Conservation (phyloP, 2,329 filamentous ascomycete species). For the Talaromyces sp. region DNA sequence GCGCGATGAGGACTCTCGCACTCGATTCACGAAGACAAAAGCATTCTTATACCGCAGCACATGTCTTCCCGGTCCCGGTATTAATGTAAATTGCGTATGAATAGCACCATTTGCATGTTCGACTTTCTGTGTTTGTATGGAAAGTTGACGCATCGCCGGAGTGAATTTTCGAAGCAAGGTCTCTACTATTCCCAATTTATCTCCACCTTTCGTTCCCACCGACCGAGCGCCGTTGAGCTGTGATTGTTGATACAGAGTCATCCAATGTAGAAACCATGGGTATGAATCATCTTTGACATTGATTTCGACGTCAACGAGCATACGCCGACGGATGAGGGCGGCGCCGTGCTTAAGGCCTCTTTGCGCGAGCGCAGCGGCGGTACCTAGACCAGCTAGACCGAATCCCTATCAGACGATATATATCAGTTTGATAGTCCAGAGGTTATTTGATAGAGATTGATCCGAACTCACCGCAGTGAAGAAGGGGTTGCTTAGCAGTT, state of each 20-base stretch:
- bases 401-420: constrained; percentile 57
- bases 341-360: constrained; percentile 69
- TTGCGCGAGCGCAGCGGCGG: constrained; percentile 74
- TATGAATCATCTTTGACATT: constrained; percentile 91
- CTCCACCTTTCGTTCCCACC: constrained; percentile 24
- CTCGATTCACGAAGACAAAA: constrained; percentile 80
- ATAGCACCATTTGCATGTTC: constrained; percentile 64
- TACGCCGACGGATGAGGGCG: constrained; percentile 72
- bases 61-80: constrained; percentile 87
- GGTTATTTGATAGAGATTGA: not conserved
- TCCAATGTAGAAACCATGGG: constrained; percentile 90
- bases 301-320: constrained; percentile 95
- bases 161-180: constrained; percentile 56
- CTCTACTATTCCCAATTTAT: constrained; percentile 46
- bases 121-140: constrained; percentile 62
- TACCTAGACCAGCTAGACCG: constrained; percentile 84
- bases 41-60: constrained; percentile 82
- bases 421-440: not conserved
- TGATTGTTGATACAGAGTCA: constrained; percentile 72
- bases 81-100: constrained; percentile 77
- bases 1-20: constrained; percentile 78
- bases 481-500: constrained; percentile 48
- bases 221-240: constrained; percentile 56
- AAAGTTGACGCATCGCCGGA: constrained; percentile 60
- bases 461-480: constrained; percentile 45